Base-by-base conservation (phyloP, 352 stramenopile species). In the Phytophthora pluvialis region DNA sequence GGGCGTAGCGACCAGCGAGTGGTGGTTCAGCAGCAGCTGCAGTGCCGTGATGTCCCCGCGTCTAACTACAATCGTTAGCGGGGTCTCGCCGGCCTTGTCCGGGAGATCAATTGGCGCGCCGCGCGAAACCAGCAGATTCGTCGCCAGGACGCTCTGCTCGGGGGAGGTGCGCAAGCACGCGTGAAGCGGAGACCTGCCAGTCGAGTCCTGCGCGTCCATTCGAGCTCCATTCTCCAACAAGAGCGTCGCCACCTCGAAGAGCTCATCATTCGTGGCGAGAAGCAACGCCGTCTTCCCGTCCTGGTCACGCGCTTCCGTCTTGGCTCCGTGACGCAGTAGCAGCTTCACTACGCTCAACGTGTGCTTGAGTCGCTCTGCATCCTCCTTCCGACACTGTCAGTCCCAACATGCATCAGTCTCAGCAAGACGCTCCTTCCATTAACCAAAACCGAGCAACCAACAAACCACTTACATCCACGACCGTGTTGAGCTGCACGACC, bases 251-350 rank as follows among this genome's bases (percentile, higher is more conserved):
- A 75, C 51, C 26, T 64, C 59, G n/a, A 72, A 62, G 8, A 74
- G 67, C 44, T 79, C 62, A 29, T 79, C 66, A 43, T 73, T 78
- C 43, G 70, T 72, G 21, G 70, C 66, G 36, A 75, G 57, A 28
- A 73, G 43, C 47, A 78, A 31, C n/a, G 66, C 66, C 26, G 66
- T 73, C 52, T 73, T 78, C 28, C 70, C 70, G 12, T 79, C 67
- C 13, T 70, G 38, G 18, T 70, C 69, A 45, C 54, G 36, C 11
- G 60, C 63, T 46, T 72, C 53, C 16, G 50, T 67, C 28, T 72
- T 51, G 2, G 67, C 72, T 10, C 72, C 67, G 15, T 79, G 47
- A 31, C 46, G 48, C 38, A 74, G 38, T 31, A 79, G 26, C 15
- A 79, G 50, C 33, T 73, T 72, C 15, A 75, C 61, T 38, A 79